Conservation (phyloP, 257 asterid genomes). For the Phtheirospermum japonicum region DNA sequence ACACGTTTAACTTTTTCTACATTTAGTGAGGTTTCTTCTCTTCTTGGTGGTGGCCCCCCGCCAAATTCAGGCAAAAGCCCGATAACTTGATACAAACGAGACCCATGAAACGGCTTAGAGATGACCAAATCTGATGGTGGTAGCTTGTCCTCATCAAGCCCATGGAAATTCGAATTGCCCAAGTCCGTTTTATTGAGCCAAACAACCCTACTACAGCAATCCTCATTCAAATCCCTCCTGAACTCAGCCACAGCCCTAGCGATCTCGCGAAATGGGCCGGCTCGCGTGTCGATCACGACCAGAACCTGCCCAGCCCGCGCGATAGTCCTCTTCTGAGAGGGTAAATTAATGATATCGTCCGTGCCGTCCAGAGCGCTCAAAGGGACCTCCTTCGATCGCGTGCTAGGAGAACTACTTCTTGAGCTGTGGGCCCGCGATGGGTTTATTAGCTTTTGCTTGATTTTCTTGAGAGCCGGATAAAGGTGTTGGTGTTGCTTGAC, state of each 20-base stretch:
- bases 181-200: constrained; percentile 53
- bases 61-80: constrained; percentile 63
- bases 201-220: constrained; percentile 45
- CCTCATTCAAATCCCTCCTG: constrained; percentile 39
- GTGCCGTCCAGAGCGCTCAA: constrained; percentile 47
- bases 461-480: constrained; percentile 36
- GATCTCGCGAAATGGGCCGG: constrained; percentile 40
- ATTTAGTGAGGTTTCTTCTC: constrained; percentile 15
- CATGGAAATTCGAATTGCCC: constrained; percentile 18
- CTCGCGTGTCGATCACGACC: constrained; percentile 47
- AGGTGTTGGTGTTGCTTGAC: constrained; percentile 50
- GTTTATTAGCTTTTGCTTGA: constrained; percentile 32
- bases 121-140: constrained; percentile 52
- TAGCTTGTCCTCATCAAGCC: constrained; percentile 45
- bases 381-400: constrained; percentile 44
- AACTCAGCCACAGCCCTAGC: constrained; percentile 52
- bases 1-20: not conserved
- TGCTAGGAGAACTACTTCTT: constrained; percentile 32
- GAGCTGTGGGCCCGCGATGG: constrained; percentile 23
- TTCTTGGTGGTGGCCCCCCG: constrained; percentile 17
- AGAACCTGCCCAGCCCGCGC: constrained; percentile 26
- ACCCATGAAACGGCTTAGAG: constrained; percentile 73
- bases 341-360: constrained; percentile 14
- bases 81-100: constrained; percentile 46
- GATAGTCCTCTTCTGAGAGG: constrained; percentile 21